Percentiles rank a stretch among this genome's conserved stretches.
Conservation (phyloP, 129 eudicot genomes). For the Saposhnikovia divaricata region DNA sequence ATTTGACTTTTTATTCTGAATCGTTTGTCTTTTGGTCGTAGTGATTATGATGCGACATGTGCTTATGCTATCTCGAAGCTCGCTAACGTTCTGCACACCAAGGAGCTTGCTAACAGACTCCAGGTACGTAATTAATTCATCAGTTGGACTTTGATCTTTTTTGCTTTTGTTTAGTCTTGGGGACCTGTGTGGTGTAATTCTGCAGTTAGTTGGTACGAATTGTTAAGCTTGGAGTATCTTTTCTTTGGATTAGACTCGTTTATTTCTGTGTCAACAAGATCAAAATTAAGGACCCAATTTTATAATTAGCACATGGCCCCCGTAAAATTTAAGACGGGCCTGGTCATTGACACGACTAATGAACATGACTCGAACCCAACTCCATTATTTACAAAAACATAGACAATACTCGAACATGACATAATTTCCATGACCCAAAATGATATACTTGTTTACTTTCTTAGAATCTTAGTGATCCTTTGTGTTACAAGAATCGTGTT, state of each 20-base stretch:
- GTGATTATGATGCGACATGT: slow-evolving; percentile 89
- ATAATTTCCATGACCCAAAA: no score
- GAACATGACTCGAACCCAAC: not conserved
- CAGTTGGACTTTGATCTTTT: not conserved
- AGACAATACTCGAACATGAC: not conserved
- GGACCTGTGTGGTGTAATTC: not conserved
- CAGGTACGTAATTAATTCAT: slow-evolving; percentile 34
- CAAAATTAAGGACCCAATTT: no score
- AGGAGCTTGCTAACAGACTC: slow-evolving; percentile 72
- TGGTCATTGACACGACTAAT: not conserved
- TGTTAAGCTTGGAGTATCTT: no score
- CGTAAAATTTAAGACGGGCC: no score
- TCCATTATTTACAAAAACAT: not conserved
- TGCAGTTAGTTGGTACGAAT: not conserved
- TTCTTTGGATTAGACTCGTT: no score
- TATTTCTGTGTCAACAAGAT: no score
- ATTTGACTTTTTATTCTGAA: slow-evolving; percentile 14
- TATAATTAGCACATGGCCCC: no score
- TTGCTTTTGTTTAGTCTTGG: not conserved
- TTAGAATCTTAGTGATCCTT: not conserved
- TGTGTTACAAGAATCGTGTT: not conserved
- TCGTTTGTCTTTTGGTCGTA: slow-evolving; percentile 14
- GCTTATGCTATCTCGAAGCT: slow-evolving; percentile 97
- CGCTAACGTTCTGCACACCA: slow-evolving; percentile 95
- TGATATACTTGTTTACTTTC: not conserved